Conservation (phyloP, 2,329 filamentous ascomycete genomes). For the Madurella fahalii region DNA sequence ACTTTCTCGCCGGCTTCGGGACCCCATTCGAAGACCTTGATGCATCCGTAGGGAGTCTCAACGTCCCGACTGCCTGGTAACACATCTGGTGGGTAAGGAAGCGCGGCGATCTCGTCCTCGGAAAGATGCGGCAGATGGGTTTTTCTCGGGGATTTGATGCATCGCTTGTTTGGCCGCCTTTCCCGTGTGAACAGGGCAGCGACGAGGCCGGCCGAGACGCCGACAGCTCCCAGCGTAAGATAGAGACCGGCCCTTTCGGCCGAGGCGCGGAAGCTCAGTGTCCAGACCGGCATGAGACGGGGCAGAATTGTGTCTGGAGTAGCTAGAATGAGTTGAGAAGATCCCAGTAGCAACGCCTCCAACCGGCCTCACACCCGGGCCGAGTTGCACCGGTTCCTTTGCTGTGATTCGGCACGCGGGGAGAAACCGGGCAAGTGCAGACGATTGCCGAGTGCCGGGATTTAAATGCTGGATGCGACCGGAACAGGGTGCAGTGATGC, state of each 20-base stretch:
- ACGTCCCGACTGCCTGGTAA: conserved; percentile 69
- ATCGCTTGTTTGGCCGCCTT: conserved; percentile 3
- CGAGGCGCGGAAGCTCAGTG: conserved; percentile 7
- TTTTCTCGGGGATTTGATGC: conserved; percentile 42
- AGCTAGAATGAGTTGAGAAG: no score
- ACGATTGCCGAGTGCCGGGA: background rate
- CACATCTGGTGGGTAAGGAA: conserved; percentile 65
- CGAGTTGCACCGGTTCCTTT: no score
- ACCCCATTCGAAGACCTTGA: conserved; percentile 78
- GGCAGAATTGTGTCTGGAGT: background rate
- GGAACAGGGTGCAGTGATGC: no score
- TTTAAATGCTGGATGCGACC: conserved; percentile 6
- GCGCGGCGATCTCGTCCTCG: conserved; percentile 33
- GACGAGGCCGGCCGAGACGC: conserved; percentile 13
- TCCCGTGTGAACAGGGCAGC: background rate
- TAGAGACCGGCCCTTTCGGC: conserved; percentile 8
- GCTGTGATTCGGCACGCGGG: no score
- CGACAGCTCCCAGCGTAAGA: conserved; percentile 17
- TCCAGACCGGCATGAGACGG: conserved; percentile 17
- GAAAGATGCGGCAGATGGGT: conserved; percentile 37
- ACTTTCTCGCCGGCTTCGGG: conserved; percentile 67
- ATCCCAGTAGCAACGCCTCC: no score
- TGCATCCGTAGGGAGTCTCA: conserved; percentile 63
- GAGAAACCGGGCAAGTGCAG: background rate
- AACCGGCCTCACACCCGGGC: no score